phyloP scores from a whole-genome alignment of 495 filamentous ascomycete genomes.

The Mytilinidion resinicola region DNA sequence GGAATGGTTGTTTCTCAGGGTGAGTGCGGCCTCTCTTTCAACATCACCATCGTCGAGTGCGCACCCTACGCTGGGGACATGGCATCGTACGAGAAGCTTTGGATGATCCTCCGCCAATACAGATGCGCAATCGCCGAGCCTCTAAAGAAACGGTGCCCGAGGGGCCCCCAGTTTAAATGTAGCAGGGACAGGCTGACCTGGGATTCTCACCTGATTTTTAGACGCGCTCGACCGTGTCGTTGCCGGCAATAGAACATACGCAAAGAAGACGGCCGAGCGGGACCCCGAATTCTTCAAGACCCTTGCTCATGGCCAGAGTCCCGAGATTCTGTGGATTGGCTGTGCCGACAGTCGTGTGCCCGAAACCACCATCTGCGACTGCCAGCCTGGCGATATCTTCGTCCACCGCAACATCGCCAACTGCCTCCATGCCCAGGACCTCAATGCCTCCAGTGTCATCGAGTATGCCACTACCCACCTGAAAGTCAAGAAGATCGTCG shows the following conservation, averaged over 20 bases:
- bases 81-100: too few species aligned
- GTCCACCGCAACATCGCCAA: conserved; percentile 95
- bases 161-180: too few species aligned
- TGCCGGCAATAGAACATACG: conserved; percentile 66
- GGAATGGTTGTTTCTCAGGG: too few species aligned
- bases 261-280: conserved; percentile 54
- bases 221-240: conserved; percentile 51
- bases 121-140: too few species aligned
- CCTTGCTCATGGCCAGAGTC: conserved; percentile 62
- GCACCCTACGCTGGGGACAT: too few species aligned
- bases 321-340: conserved; percentile 83
- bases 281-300: conserved; percentile 69
- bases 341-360: conserved; percentile 87
- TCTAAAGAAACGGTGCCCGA: too few species aligned
- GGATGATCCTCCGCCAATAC: too few species aligned
- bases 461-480: conserved; percentile 72
- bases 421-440: conserved; percentile 68
- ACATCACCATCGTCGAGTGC: too few species aligned
- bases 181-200: neutral
- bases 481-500: conserved; percentile 73
- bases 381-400: conserved; percentile 84
- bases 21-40: too few species aligned
- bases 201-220: conserved; percentile 25
- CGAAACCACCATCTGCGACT: conserved; percentile 74
- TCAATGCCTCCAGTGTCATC: conserved; percentile 71